A percentile compares a stretch with the other conserved stretches of the same genome.
phyloP scores from a whole-genome alignment of 495 filamentous ascomycete species.

The Aspergillus ostianus region DNA sequence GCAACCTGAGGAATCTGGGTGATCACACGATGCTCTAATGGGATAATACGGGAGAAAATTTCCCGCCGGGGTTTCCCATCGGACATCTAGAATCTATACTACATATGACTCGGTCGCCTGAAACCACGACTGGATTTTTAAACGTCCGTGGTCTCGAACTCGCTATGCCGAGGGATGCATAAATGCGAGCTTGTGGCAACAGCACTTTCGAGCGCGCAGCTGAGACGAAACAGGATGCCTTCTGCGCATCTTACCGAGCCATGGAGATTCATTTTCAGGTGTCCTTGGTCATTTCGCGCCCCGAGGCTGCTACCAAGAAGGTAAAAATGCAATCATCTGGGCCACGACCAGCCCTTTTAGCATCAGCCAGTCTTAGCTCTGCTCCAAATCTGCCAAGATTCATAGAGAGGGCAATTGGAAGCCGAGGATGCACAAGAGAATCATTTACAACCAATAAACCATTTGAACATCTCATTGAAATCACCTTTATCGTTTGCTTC shows the following conservation, averaged over 20 bases:
- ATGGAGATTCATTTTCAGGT: background rate
- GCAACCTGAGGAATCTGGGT: slow-evolving; percentile 15
- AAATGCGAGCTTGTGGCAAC: background rate
- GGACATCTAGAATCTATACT: background rate
- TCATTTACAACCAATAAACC: no score
- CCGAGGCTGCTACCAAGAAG: background rate
- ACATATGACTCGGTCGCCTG: background rate
- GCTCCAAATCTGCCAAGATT: no score
- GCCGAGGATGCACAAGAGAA: no score
- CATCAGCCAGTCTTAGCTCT: background rate
- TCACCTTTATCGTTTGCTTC: no score
- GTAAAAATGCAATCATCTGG: background rate
- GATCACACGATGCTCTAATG: slow-evolving; percentile 13
- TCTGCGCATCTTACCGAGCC: background rate
- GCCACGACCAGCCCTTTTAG: background rate
- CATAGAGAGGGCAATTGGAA: no score
- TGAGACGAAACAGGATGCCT: background rate
- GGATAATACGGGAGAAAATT: background rate
- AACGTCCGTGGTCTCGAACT: background rate
- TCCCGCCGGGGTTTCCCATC: background rate
- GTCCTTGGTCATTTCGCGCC: background rate
- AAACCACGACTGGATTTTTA: background rate
- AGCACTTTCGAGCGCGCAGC: background rate
- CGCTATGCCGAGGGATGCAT: background rate
- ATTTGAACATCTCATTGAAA: no score